Evolutionary conservation across 805 yeast genomes (phyloP).

Genomic region (Ogataea corticis): DNA sequence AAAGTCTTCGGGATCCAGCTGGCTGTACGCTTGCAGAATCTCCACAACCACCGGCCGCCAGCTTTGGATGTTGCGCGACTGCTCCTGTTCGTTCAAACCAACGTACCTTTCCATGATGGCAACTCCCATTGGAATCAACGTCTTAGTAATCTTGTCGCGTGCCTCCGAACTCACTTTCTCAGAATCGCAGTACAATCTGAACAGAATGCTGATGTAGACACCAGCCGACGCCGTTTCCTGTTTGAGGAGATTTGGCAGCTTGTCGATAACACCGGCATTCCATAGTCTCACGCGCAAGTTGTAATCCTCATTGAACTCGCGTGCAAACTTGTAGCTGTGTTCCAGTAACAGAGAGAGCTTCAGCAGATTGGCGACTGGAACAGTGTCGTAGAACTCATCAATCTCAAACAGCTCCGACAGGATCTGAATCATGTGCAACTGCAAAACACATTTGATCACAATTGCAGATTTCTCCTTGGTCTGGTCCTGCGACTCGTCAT

Average conservation of each 20-base stretch:
- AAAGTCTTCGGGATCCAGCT: constrained; percentile 75
- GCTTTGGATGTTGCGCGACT: constrained; percentile 73
- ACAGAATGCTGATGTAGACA: constrained; percentile 77
- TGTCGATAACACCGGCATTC: constrained; percentile 89
- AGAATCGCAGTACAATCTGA: constrained; percentile 73
- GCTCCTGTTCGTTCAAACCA: constrained; percentile 73
- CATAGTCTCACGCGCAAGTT: constrained; percentile 85
- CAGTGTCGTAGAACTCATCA: constrained; percentile 62
- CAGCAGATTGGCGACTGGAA: constrained; percentile 67
- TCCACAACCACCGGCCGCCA: constrained; percentile 94
- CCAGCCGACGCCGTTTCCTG: constrained; percentile 93
- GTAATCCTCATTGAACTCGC: constrained; percentile 84
- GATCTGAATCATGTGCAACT: constrained; percentile 83
- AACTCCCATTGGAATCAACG: constrained; percentile 67
- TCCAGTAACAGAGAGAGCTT: constrained; percentile 60
- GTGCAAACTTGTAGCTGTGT: constrained; percentile 77
- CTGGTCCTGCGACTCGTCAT: constrained; percentile 34
- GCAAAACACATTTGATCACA: constrained; percentile 90
- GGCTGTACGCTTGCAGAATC: constrained; percentile 78
- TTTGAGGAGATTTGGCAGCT: constrained; percentile 84
- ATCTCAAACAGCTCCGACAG: constrained; percentile 76
- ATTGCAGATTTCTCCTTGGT: constrained; percentile 67
- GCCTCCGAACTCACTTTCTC: constrained; percentile 48
- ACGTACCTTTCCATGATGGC: constrained; percentile 70
- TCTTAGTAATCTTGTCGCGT: constrained; percentile 51